Conservation (phyloP, 441 rosid species). For the Pelargonium fulgidum region DNA sequence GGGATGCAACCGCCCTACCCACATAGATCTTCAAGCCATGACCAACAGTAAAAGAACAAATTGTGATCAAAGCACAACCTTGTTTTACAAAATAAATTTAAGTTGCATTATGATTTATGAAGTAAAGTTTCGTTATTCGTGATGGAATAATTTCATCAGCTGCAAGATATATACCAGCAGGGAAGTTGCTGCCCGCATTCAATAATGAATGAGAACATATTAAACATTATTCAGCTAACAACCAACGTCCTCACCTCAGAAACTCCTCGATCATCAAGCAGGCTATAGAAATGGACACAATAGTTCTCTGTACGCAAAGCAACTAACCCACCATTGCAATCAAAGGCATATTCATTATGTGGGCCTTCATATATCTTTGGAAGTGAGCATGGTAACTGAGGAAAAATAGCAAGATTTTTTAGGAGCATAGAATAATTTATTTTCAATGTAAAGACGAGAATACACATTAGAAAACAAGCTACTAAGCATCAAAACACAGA, state of each 20-base stretch:
- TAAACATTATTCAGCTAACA: neutral
- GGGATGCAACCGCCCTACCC: neutral
- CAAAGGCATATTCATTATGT: conserved; percentile 56
- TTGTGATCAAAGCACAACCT: neutral
- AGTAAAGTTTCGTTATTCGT: neutral
- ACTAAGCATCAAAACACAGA: neutral
- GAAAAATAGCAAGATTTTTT: conserved; percentile 23
- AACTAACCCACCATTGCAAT: conserved; percentile 58
- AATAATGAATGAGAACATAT: conserved; percentile 7
- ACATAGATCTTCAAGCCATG: conserved; percentile 13
- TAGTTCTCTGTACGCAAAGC: conserved; percentile 78
- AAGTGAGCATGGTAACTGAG: conserved; percentile 69
- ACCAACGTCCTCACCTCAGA: conserved; percentile 57
- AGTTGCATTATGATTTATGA: neutral
- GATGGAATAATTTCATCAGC: neutral
- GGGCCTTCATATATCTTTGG: conserved; percentile 45
- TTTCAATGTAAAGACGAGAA: neutral
- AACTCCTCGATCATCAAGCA: conserved; percentile 66
- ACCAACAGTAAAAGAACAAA: neutral
- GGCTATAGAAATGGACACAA: conserved; percentile 78
- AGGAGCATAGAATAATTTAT: neutral
- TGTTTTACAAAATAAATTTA: neutral
- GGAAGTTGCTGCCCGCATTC: neutral
- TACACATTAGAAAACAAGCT: neutral
- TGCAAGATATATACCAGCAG: conserved; percentile 2